Evolutionary conservation across 2,329 filamentous ascomycete genomes (phyloP), one percentile per base, ranked within the genome.

Genomic region (Colletotrichum lupini): DNA sequence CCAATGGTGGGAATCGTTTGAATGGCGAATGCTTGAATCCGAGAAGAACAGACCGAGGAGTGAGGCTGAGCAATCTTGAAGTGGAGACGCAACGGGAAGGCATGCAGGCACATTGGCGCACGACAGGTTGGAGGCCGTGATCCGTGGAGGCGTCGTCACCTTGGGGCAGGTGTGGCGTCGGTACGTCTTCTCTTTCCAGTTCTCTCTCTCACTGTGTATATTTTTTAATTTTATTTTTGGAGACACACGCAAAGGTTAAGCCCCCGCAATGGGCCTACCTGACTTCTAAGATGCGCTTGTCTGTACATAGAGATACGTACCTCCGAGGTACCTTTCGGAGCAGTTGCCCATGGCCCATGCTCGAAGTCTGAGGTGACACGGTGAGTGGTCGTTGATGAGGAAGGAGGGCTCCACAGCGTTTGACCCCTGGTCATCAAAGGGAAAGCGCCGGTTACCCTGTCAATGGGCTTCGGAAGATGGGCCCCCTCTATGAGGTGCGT

Each of bases 381-480:
- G 14, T 42, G 14, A 42, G 12, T 19, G 37, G 16, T 42, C 5
- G 37, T 1, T 19, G 37, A 7, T 49, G 42, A 49, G 19, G 42
- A 22, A 49, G 42, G 37, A 42, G 14, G 52, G 32, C 32, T 12
- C 28, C 14, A 57, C 24, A 49, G 19, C 42, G 42, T 49, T 49
- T 49, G 42, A 9, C 35, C 60, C 66, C 66, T 60, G 60, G 28
- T 22, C 49, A 28, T 57, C n/a, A 8, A 59, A 32, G 70, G 42
- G 60, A 70, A 65, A 28, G 56, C 61, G 67, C 67, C 67, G 55
- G 70, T 70, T 73, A 70, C 70, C 66, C 60, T 70, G 67, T 71
- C 71, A 73, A 71, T 73, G 56, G 55, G 37, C 37, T 56, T 63
- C 58, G 64, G 57, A 72, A 52, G 57, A 49, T 57, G 49, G 49